Conservation (phyloP, 2,329 filamentous ascomycete species). For the Aspergillus persii region DNA sequence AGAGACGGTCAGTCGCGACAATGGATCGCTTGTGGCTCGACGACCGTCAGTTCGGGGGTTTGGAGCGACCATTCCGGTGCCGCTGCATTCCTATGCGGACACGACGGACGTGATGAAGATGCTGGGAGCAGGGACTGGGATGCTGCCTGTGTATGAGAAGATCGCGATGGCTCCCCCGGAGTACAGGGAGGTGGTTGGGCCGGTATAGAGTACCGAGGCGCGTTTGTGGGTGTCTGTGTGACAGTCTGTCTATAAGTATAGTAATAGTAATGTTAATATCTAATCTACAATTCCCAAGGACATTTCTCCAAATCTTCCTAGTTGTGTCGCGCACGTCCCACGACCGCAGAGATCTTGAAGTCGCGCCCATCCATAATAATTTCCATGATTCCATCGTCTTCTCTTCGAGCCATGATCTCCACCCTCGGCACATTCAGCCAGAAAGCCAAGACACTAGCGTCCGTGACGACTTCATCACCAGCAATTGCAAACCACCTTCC, state of each 20-base stretch:
- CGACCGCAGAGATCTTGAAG: too few relatives aligned
- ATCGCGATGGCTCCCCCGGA: not conserved
- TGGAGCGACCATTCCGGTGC: not conserved
- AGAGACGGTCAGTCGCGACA: not conserved
- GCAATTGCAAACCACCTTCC: not conserved
- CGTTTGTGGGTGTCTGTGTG: too few relatives aligned
- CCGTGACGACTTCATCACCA: not conserved
- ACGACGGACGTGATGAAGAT: not conserved
- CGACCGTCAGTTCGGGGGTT: not conserved
- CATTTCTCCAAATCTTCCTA: too few relatives aligned
- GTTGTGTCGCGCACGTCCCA: too few relatives aligned
- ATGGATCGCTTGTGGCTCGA: not conserved
- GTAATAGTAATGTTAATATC: not conserved
- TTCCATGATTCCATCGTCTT: not conserved
- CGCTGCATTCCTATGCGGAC: not conserved
- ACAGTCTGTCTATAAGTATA: not conserved
- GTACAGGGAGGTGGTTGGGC: not conserved
- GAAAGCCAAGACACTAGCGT: conserved; percentile 1
- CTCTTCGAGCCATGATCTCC: not conserved
- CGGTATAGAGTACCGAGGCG: not conserved
- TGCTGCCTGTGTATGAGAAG: not conserved
- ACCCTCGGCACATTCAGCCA: not conserved
- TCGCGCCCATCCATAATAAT: too few relatives aligned
- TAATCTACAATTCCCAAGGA: too few relatives aligned
- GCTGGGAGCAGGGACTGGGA: not conserved